Evolutionary conservation across 305 asterid species (phyloP).

Genomic region (Solanum hybrid): DNA sequence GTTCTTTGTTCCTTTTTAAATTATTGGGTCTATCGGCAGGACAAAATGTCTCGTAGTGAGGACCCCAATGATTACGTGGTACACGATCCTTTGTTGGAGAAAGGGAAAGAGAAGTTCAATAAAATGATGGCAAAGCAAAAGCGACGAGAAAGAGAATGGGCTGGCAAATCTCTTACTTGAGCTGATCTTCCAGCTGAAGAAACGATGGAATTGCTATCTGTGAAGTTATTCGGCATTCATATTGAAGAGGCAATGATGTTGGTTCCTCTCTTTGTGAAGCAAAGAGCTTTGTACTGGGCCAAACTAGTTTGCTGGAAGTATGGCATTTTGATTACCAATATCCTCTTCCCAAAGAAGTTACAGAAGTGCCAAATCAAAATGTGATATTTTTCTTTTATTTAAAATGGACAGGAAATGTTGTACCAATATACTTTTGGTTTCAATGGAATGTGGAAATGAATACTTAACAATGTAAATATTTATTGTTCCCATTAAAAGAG

Average conservation of each 20-base stretch:
- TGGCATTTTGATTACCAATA: neutral
- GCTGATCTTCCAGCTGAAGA: slow-evolving; percentile 1
- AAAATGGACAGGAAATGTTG: neutral
- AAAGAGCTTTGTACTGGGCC: neutral
- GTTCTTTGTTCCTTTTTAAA: neutral
- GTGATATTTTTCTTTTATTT: neutral
- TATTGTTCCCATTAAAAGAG: neutral
- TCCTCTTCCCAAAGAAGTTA: neutral
- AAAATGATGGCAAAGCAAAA: slow-evolving; percentile 84
- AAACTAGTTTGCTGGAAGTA: neutral
- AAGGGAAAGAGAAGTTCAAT: slow-evolving; percentile 96
- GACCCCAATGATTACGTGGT: slow-evolving; percentile 85
- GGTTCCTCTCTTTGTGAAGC: neutral
- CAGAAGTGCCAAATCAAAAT: neutral
- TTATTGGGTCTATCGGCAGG: slow-evolving; percentile 32
- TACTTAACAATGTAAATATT: neutral
- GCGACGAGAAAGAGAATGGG: slow-evolving; percentile 89
- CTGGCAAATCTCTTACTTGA: slow-evolving; percentile 83
- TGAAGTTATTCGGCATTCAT: neutral
- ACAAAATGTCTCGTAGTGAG: slow-evolving; percentile 80
- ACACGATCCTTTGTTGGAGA: slow-evolving; percentile 89
- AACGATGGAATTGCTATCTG: neutral
- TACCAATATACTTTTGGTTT: neutral
- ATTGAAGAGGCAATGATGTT: neutral
- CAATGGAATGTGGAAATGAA: neutral